phyloP scores from a whole-genome alignment of 495 filamentous ascomycete species.

The Parathielavia appendiculata region DNA sequence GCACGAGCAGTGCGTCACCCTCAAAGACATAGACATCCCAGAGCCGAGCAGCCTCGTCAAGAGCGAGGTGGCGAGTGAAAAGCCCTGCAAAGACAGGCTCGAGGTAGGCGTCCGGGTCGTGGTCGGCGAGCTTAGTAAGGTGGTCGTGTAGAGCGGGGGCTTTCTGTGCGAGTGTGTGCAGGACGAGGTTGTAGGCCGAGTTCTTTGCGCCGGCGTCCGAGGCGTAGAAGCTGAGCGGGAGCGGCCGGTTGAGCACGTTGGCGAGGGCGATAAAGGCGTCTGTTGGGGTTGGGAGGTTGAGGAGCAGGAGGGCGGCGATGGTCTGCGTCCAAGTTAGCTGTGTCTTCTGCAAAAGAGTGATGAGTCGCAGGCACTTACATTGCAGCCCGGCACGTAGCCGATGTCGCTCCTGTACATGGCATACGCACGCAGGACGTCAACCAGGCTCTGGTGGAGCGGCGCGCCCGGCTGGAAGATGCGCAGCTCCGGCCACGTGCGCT shows the following conservation, averaged over 20 bases:
- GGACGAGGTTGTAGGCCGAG: conserved; percentile 65
- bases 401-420: conserved; percentile 92
- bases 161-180: conserved; percentile 67
- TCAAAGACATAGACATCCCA: conserved; percentile 97
- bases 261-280: conserved; percentile 78
- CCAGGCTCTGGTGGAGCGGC: conserved; percentile 67
- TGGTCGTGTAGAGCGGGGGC: conserved; percentile 64
- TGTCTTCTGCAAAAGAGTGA: not conserved
- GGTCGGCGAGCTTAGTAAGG: conserved; percentile 43
- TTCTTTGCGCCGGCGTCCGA: conserved; percentile 66
- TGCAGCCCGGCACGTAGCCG: conserved; percentile 81
- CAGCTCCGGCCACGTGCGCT: conserved; percentile 69
- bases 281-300: conserved; percentile 68
- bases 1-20: conserved; percentile 74
- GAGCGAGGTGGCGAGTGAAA: conserved; percentile 50
- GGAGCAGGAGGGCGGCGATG: conserved; percentile 78
- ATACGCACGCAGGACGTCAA: conserved; percentile 83
- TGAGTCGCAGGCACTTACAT: conserved; percentile 49
- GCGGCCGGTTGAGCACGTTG: conserved; percentile 81
- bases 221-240: conserved; percentile 83
- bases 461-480: conserved; percentile 75
- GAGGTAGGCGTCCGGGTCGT: conserved; percentile 50
- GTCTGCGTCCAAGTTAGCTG: conserved; percentile 45
- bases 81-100: conserved; percentile 47
- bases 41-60: conserved; percentile 72